Percentiles rank a stretch among this genome's conserved stretches.
These are phyloP conservation scores for Eleusine coracana DNA, from an alignment of 176 grass and related monocot genomes.

Conservation along the genomic window DNA sequence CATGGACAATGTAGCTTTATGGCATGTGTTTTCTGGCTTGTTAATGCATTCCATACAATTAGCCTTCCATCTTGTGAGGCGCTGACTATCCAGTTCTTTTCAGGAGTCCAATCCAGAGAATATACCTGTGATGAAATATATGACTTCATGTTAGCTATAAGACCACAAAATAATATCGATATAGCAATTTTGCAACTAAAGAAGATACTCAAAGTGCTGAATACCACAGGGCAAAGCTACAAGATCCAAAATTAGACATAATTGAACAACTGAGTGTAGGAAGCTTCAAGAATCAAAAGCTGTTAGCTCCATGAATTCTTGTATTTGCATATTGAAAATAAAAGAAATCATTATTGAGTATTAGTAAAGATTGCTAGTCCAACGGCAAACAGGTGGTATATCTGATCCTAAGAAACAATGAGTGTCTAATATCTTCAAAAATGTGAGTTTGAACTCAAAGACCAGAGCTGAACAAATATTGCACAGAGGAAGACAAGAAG, in stretches of 20 bases:
- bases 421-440: background rate
- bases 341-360: slow-evolving; percentile 10
- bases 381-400: background rate
- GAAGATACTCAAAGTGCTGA: slow-evolving; percentile 9
- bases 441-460: background rate
- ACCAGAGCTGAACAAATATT: background rate
- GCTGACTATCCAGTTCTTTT: slow-evolving; percentile 98
- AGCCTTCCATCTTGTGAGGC: slow-evolving; percentile 89
- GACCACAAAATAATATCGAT: background rate
- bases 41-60: slow-evolving; percentile 99
- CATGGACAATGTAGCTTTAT: slow-evolving; percentile 96
- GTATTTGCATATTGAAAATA: background rate
- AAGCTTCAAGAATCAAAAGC: slow-evolving; percentile 1
- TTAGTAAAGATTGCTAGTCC: background rate
- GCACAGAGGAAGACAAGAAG: background rate
- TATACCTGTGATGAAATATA: slow-evolving; percentile 67
- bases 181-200: slow-evolving; percentile 6
- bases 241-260: slow-evolving; percentile 13
- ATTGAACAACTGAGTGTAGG: background rate
- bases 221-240: background rate
- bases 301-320: background rate
- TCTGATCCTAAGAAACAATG: background rate
- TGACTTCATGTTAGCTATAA: slow-evolving; percentile 38
- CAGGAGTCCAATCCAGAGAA: slow-evolving; percentile 97
- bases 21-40: slow-evolving; percentile 98